These are phyloP conservation scores for Monosporascus sp. DNA, from an alignment of 2,329 filamentous ascomycete genomes.

Conservation along the genomic window DNA sequence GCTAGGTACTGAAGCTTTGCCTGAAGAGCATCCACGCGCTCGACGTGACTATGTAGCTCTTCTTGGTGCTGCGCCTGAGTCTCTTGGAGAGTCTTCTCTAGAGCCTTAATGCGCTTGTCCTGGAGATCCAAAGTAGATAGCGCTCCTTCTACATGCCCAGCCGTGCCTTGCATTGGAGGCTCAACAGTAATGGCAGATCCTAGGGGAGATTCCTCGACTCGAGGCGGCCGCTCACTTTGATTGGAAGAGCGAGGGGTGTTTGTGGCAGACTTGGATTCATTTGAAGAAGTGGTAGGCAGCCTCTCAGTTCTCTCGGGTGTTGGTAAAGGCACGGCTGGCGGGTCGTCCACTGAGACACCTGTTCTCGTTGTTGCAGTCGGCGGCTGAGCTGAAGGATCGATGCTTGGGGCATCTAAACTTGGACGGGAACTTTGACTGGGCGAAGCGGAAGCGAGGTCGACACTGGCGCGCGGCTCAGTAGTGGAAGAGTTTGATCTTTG, in stretches of 20 bases:
- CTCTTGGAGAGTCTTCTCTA: conserved; percentile 31
- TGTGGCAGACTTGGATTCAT: neutral
- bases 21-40: conserved; percentile 87
- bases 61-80: conserved; percentile 61
- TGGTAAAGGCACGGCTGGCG: neutral
- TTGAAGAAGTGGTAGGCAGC: neutral
- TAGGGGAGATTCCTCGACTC: neutral
- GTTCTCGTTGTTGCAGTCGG: conserved; percentile 10
- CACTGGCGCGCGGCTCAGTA: conserved; percentile 32
- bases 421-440: conserved; percentile 35
- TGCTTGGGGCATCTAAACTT: conserved; percentile 32
- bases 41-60: conserved; percentile 76
- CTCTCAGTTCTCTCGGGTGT: neutral
- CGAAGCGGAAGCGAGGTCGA: conserved; percentile 27
- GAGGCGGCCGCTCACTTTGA: conserved; percentile 9
- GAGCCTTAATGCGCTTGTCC: conserved; percentile 31
- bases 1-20: conserved; percentile 86
- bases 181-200: neutral
- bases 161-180: neutral
- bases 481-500: conserved; percentile 39
- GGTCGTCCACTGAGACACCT: conserved; percentile 16
- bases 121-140: conserved; percentile 30
- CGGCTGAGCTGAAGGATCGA: conserved; percentile 1
- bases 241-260: conserved; percentile 10
- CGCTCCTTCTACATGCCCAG: conserved; percentile 1